Evolutionary conservation across 176 grass and related monocot genomes (phyloP), one percentile per base, ranked within the genome.

Genomic region (sorghum (Sorghum bicolor)): DNA sequence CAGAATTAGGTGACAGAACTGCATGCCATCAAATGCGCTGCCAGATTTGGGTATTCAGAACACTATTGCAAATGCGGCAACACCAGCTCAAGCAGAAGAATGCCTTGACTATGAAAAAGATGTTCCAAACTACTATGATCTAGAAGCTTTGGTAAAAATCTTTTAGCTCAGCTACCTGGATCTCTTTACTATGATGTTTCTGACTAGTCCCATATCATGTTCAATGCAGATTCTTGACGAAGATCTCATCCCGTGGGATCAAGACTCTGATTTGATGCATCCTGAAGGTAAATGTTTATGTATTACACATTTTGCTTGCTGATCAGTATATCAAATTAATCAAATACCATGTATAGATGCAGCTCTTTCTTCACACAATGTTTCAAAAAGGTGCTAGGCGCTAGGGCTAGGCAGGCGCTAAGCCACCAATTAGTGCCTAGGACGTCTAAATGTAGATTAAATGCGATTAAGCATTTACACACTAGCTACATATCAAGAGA

Each of bases 101-200:
- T 60, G 43, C 67, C 91, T 72, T 84, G 92, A 84, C 38, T 67
- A 57, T 88, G 92, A 89, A 78, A 83, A 82, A 17, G 89, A 94
- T 64, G 64, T 91, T 74, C 89, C 92, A 64, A 89, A 83, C 68
- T 94, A 84, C 64, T 89, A 88, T 55, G 89, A 94, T 78, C 20
- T 94, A 75, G 92, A 94, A 85, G 80, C 89, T 77, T 72, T 94
- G 92, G 92, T 94, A 94, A 80, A 79, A 25, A 72, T 76, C 41
- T 74, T 76, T 69, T 87, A 43, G 16, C 74, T 73, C 43, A 71
- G n/a, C n/a, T 76, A 72, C 34, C 26, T 24, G 68, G 74, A 31
- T 26, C 3, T 86, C 20, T 75, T 71, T 61, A 61, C 38, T 22
- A 6, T 62, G 29, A 70, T 30, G 28, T 52, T 87, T 75, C 12